A percentile compares a stretch with the other conserved stretches of the same genome.
phyloP scores from a whole-genome alignment of 2,329 filamentous ascomycete species.

The Chaetomium strumarium region DNA sequence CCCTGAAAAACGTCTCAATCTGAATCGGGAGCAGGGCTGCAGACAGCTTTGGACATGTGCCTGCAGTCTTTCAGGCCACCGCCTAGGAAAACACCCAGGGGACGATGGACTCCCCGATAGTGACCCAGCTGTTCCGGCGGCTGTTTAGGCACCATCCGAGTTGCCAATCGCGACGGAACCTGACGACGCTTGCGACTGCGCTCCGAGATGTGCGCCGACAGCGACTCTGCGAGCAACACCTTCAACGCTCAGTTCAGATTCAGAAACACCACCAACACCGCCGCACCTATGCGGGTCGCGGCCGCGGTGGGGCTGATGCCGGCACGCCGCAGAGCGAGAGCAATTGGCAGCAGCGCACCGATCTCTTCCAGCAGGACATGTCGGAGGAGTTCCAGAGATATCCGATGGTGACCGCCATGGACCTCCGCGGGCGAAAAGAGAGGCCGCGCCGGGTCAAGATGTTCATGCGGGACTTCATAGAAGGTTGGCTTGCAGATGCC shows the following conservation, averaged over 20 bases:
- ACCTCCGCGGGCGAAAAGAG: slow-evolving; percentile 65
- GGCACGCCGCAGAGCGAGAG: slow-evolving; percentile 48
- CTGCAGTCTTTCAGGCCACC: not conserved
- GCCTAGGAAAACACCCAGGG: not conserved
- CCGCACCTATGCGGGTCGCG: slow-evolving; percentile 25
- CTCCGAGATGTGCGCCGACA: slow-evolving; percentile 33
- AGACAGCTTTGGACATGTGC: slow-evolving; percentile 12
- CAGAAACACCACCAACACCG: slow-evolving; percentile 27
- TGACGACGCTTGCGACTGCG: slow-evolving; percentile 33
- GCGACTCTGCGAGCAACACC: slow-evolving; percentile 25
- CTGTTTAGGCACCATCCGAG: slow-evolving; percentile 73
- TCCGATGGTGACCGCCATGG: slow-evolving; percentile 77
- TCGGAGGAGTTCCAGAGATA: slow-evolving; percentile 74
- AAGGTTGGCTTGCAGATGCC: slow-evolving; percentile 51
- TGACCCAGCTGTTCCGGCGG: slow-evolving; percentile 75
- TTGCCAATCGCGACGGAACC: slow-evolving; percentile 49
- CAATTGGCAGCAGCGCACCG: slow-evolving; percentile 79
- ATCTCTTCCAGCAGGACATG: slow-evolving; percentile 70
- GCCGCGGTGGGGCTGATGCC: slow-evolving; percentile 5
- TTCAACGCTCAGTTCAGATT: slow-evolving; percentile 7
- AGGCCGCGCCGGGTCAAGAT: slow-evolving; percentile 89
- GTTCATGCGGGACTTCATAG: slow-evolving; percentile 95
- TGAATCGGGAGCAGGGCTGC: not conserved
- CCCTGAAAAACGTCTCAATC: slow-evolving; percentile 9
- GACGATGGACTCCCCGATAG: slow-evolving; percentile 75